Evolutionary conservation across 2,329 filamentous ascomycete genomes (phyloP), one percentile per base, ranked within the genome.

Genomic region (Cadophora sp.): DNA sequence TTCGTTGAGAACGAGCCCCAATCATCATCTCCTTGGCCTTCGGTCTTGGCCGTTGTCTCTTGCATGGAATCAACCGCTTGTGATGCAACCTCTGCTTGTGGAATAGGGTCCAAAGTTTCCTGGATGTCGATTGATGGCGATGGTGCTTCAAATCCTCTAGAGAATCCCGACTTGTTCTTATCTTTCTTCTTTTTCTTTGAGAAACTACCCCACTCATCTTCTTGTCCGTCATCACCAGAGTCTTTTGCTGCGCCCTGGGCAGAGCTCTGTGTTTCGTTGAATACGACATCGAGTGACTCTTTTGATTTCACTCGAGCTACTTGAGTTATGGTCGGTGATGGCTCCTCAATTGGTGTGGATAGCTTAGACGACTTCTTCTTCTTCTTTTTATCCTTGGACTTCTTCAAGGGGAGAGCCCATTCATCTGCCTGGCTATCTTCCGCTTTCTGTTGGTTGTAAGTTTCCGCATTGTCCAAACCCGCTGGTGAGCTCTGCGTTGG

Each of bases 371-470:
- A 55, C 22, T 19, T 55, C 22, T 51, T 69, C 40, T 71, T 66
- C 67, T 70, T 69, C 40, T 71, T 66, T 66, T 70, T 71, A 53
- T 69, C 68, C 65, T 67, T 68, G 29, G 66, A 67, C 64, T 68
- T 71, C 61, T 73, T 72, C 24, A 65, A 64, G 11, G 53, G 16
- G 12, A 6, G 27, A 46, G 37, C 51, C 53, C 59, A 51, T 19
- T 62, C 59, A n/a, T 51, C 67, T 37, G 34, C 31, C 9, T 59
- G 31, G 19, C 50, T 48, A 40, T 56, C 19, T 53, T 66, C 56
- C 7, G 19, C 51, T n/a, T 6, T 19, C 22, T 59, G 27, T 1
- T 59, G 56, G 11, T 8, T 43, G 12, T 22, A 34, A 16, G 24
- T 34, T 43, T 24, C 34, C 56, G 8, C 22, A 19, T 8, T 40